A percentile compares a stretch with the other conserved stretches of the same genome.
phyloP scores from a whole-genome alignment of 1,284 basidiomycete species.

The Ceraceosorus guamensis region DNA sequence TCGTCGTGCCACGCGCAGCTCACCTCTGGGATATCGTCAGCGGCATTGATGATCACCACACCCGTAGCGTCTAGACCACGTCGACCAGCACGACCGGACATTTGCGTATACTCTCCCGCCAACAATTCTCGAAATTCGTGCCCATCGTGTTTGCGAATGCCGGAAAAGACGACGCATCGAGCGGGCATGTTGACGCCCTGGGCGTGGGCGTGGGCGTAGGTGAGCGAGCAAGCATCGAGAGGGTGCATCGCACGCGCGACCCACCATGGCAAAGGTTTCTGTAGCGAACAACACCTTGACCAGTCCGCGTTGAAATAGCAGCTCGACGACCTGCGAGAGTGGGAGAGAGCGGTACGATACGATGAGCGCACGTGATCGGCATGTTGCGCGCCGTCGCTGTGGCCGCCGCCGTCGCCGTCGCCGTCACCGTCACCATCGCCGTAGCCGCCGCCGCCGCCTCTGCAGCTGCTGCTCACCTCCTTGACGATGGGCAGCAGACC shows the following conservation, averaged over 20 bases:
- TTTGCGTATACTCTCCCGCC: slow-evolving; percentile 75
- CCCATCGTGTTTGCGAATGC: slow-evolving; percentile 92
- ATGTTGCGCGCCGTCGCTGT: not conserved
- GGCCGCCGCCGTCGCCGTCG: too few relatives aligned
- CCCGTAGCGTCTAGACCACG: slow-evolving; percentile 91
- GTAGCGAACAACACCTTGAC: slow-evolving; percentile 98
- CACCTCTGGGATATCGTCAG: slow-evolving; percentile 80
- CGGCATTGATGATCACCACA: slow-evolving; percentile 76
- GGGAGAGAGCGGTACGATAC: not conserved
- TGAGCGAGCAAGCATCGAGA: not conserved
- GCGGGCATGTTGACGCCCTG: slow-evolving; percentile 90
- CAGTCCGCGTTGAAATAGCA: slow-evolving; percentile 87
- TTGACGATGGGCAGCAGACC: slow-evolving; percentile 94
- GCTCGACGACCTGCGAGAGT: slow-evolving; percentile 60
- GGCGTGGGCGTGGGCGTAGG: too few relatives aligned
- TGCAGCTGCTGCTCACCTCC: slow-evolving; percentile 58
- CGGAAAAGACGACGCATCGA: slow-evolving; percentile 91
- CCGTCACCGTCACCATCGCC: not conserved
- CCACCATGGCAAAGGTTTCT: slow-evolving; percentile 95
- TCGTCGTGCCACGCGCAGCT: slow-evolving; percentile 26
- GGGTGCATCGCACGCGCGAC: not conserved
- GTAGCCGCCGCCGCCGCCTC: too few relatives aligned
- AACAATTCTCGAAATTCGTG: slow-evolving; percentile 71
- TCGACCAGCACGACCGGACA: slow-evolving; percentile 95
- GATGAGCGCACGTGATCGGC: not conserved